These are phyloP conservation scores for Kwoniella mangroviensis DNA, from an alignment of 768 basidiomycete species.

Conservation along the genomic window DNA sequence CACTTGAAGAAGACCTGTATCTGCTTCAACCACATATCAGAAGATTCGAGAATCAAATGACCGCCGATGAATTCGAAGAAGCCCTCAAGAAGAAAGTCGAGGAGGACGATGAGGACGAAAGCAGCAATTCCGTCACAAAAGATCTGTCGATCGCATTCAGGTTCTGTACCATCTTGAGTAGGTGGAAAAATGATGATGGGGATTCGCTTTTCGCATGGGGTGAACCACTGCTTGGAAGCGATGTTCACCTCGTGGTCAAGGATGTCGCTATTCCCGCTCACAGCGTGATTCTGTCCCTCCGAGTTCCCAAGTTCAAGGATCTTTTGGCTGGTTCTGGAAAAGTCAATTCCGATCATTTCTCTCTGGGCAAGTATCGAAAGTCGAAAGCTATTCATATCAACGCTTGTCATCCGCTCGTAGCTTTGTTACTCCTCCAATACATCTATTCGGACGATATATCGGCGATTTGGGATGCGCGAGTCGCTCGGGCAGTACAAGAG, in stretches of 20 bases:
- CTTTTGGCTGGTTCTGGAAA: slow-evolving; percentile 22
- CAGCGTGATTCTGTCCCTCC: slow-evolving; percentile 32
- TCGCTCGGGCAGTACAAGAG: slow-evolving; percentile 61
- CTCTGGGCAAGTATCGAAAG: slow-evolving; percentile 1
- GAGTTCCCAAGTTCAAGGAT: slow-evolving; percentile 29
- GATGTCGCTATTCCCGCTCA: slow-evolving; percentile 56
- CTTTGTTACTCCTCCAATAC: slow-evolving; percentile 78
- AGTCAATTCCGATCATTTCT: slow-evolving; percentile 19
- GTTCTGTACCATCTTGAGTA: slow-evolving; percentile 46
- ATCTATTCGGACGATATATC: slow-evolving; percentile 85
- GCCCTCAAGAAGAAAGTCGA: slow-evolving; percentile 22
- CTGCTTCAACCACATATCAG: slow-evolving; percentile 69
- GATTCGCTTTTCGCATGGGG: slow-evolving; percentile 49
- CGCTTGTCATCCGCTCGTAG: slow-evolving; percentile 68
- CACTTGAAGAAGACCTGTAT: slow-evolving; percentile 70
- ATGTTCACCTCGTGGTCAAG: slow-evolving; percentile 65
- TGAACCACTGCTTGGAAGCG: slow-evolving; percentile 65
- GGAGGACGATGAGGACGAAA: slow-evolving; percentile 62
- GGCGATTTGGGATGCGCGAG: slow-evolving; percentile 80
- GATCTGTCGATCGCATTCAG: slow-evolving; percentile 51
- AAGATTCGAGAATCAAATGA: slow-evolving; percentile 43
- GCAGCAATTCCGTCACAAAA: slow-evolving; percentile 50
- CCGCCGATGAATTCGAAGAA: slow-evolving; percentile 44
- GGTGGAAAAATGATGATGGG: slow-evolving; percentile 48
- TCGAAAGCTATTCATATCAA: slow-evolving; percentile 58